Base-by-base conservation (phyloP, 306 rosid species). In the Carpinus fangiana region DNA sequence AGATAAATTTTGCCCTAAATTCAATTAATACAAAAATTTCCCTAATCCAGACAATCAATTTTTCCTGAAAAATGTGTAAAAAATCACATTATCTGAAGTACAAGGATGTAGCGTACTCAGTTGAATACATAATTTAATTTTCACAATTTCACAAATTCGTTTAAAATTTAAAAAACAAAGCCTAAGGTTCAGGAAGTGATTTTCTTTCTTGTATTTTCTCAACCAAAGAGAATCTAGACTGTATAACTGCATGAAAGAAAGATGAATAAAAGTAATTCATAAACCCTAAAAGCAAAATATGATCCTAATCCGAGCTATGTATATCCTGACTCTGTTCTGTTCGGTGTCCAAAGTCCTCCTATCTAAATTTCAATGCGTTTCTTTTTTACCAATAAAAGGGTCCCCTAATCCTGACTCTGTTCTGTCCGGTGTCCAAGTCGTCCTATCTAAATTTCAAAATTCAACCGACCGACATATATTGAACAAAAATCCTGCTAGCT, bases 251-350 rank as follows among this genome's bases (percentile, higher is more conserved):
- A 23, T 8, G 65, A 9, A 12, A 10, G 5, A 59, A 59, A 4
- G 11, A 48, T 48, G 52, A 23, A 23, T 7, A 23, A 23, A 23
- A 16, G 17, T 1, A 21, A 59, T 59, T 23, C 65, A 4, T 36
- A 43, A 81, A 72, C 78, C 78, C 74, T 76, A 73, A 75, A 68
- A 62, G 57, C 70, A 16, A 48, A 73, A 59, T 2, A 11, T 16
- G 10, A 20, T 72, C 12, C 84, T 20, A 72, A 71, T 64, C 62
- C 34, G 41, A 7, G 2, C 2, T 45, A 11, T 0, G n/a, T 28
- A 23, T 23, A 23, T 23, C 26, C 26, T 23, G 26, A 23, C 26
- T 23, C 26, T 23, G 26, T 23, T 23, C 26, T 23, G 26, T 23
- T 1, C 26, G 26, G 26, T 23, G 26, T 23, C 26, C 26, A 23